Evolutionary conservation across 345 rosid species (phyloP), one percentile per base, ranked within the genome.

Genomic region (Melastoma malabathricum): DNA sequence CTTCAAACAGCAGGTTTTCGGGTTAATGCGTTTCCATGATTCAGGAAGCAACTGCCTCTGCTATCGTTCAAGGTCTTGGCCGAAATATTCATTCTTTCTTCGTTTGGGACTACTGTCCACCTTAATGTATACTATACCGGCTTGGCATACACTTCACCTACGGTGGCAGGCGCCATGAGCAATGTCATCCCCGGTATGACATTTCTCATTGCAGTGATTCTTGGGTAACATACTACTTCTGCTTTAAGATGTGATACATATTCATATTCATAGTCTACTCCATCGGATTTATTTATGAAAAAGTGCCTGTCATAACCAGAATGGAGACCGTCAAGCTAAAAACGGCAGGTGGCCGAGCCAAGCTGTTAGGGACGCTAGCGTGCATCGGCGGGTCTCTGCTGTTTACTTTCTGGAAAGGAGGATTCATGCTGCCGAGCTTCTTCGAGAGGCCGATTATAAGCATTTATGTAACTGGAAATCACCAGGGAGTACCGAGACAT

Each of bases 381-480:
- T 70, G 75, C 63, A 10, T 75, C 3, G 58, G 52, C 12, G 70
- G 81, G 0, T 73, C 79, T 16, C 71, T 79, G 29, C 31, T 61
- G 10, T 75, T 75, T 51, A 73, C 74, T 46, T 69, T 76, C 48
- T 75, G 85, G 74, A 79, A 65, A 59, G 77, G 67, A 46, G 70
- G 67, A n/a, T 67, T 50, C 34, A 46, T 71, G 12, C 55, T 52
- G 25, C 62, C 63, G 56, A 55, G 75, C 67, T 47, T 64, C 49
- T 58, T 43, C 47, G 18, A 64, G 10, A 59, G 52, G 52, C 79
- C 79, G 2, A 57, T 76, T 46, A 43, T 79, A 47, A 63, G 57
- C 64, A 50, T 68, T 13, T 51, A 67, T 3, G 31, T 44, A 45
- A 44, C 54, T 52, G 8, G 57, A 15, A 27, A 15, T n/a, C 31